phyloP scores from a whole-genome alignment of 116 monocot species.

The Trichopus zeylanicus region DNA sequence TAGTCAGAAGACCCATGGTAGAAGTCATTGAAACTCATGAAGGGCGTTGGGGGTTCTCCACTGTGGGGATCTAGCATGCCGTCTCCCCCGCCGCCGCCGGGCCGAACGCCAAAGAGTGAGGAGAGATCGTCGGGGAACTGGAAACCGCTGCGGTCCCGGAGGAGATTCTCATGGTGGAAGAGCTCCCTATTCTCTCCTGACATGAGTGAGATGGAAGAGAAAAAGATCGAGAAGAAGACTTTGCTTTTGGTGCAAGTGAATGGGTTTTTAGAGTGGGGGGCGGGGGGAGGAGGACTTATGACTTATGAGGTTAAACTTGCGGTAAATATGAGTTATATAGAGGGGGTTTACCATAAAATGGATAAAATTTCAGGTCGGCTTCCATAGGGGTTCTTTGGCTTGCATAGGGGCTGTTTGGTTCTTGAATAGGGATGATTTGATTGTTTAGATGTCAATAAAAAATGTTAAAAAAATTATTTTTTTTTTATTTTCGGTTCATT shows the following conservation, averaged over 20 bases:
- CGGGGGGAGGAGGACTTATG: not conserved
- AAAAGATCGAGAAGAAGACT: not conserved
- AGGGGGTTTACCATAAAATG: not conserved
- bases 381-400: no score
- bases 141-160: slow-evolving; percentile 2
- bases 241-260: not conserved
- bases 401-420: no score
- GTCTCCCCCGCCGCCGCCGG: not conserved
- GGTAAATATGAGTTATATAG: not conserved
- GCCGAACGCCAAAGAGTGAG: slow-evolving; percentile 10
- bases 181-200: slow-evolving; percentile 29
- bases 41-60: not conserved
- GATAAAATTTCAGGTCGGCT: no score
- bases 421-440: no score
- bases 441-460: no score
- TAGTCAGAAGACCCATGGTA: slow-evolving; percentile 25
- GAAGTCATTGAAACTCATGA: slow-evolving; percentile 27
- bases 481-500: no score
- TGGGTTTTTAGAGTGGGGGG: not conserved
- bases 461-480: no score
- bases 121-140: slow-evolving; percentile 12
- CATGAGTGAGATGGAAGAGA: slow-evolving; percentile 5
- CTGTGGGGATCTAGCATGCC: not conserved
- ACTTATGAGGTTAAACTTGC: not conserved
- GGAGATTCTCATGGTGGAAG: slow-evolving; percentile 14